phyloP scores from a whole-genome alignment of 805 yeast species.

The Ogataea zsoltii region DNA sequence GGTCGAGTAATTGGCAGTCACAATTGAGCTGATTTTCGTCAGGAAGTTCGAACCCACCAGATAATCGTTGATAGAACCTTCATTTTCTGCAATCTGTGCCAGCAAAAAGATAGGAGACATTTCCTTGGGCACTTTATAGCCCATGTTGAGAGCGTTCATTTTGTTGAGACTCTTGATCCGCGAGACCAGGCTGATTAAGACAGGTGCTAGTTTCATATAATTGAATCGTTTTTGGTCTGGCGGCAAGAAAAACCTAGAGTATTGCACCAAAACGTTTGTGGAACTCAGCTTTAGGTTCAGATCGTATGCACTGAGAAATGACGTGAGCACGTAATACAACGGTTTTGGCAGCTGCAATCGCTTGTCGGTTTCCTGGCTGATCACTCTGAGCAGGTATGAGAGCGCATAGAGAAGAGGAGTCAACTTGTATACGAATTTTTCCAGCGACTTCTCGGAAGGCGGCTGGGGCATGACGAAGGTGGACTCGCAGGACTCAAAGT shows the following conservation, averaged over 20 bases:
- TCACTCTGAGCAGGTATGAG: slow-evolving; percentile 21
- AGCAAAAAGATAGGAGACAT: slow-evolving; percentile 38
- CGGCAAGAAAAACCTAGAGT: slow-evolving; percentile 20
- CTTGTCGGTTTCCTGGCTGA: slow-evolving; percentile 1
- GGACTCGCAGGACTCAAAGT: slow-evolving; percentile 19
- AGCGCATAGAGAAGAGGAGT: slow-evolving; percentile 30
- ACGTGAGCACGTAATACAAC: slow-evolving; percentile 27
- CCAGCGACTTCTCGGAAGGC: slow-evolving; percentile 20
- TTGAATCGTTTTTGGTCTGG: slow-evolving; percentile 18
- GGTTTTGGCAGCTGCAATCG: slow-evolving; percentile 25
- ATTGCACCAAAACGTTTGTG: slow-evolving; percentile 30
- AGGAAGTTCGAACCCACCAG: slow-evolving; percentile 35
- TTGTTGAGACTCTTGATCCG: slow-evolving; percentile 22
- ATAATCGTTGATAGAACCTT: slow-evolving; percentile 34
- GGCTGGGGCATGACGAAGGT: slow-evolving; percentile 21
- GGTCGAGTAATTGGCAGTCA: slow-evolving; percentile 28
- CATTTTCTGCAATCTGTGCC: slow-evolving; percentile 37
- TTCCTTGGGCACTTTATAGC: slow-evolving; percentile 25
- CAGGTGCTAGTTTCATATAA: slow-evolving; percentile 26
- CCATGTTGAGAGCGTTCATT: slow-evolving; percentile 20
- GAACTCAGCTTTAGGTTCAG: slow-evolving; percentile 27
- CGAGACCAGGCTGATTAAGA: slow-evolving; percentile 24
- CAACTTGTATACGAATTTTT: slow-evolving; percentile 19
- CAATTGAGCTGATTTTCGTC: slow-evolving; percentile 33
- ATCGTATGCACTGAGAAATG: slow-evolving; percentile 28